A percentile compares a stretch with the other conserved stretches of the same genome.
These are phyloP conservation scores for Elsinoe arachidis DNA, from an alignment of 2,329 filamentous ascomycete species.

Conservation along the genomic window DNA sequence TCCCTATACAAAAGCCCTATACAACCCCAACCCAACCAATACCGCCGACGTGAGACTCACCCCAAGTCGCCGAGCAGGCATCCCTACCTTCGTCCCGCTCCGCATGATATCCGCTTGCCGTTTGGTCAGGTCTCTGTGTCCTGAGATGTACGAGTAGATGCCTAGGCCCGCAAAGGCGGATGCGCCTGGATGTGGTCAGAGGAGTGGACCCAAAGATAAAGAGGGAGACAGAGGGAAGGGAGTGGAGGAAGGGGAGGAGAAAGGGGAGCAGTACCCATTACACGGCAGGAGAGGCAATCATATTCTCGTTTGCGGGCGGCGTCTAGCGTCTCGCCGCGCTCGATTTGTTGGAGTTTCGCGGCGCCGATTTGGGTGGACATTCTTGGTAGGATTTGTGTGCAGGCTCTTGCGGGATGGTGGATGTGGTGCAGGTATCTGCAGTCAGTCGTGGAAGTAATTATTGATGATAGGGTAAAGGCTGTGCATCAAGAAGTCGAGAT, in stretches of 20 bases:
- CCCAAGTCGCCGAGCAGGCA: conserved; percentile 32
- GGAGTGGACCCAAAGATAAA: neutral
- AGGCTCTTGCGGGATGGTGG: too few species aligned
- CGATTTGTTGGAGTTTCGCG: conserved; percentile 5
- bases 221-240: too few species aligned
- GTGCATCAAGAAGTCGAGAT: neutral
- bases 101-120: conserved; percentile 34
- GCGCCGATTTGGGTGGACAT: conserved; percentile 7
- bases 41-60: conserved; percentile 33
- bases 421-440: too few species aligned
- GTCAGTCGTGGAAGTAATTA: too few species aligned
- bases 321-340: neutral
- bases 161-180: conserved; percentile 40
- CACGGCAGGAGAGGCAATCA: conserved; percentile 26
- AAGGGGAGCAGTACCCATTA: conserved; percentile 23
- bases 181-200: conserved; percentile 27
- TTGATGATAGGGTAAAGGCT: too few species aligned
- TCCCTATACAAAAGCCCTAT: conserved; percentile 28
- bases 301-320: conserved; percentile 17
- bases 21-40: conserved; percentile 38
- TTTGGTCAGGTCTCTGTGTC: conserved; percentile 35
- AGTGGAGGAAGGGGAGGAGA: neutral
- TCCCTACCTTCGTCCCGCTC: conserved; percentile 34
- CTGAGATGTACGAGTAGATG: conserved; percentile 38
- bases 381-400: neutral